Conservation (phyloP, 805 yeast species). For the Suhomyces pyralidae region DNA sequence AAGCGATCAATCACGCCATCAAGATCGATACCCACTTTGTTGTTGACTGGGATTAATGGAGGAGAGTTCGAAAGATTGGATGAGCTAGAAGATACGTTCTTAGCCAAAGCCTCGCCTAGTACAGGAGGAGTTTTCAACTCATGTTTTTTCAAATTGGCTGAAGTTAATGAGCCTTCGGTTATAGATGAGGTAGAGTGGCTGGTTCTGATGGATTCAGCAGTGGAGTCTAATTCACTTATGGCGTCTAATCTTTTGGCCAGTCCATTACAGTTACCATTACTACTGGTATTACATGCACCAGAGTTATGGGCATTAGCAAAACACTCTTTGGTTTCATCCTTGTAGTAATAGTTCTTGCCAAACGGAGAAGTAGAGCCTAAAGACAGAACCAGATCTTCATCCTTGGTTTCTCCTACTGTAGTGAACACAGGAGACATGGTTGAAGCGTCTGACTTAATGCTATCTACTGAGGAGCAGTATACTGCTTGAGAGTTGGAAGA, state of each 20-base stretch:
- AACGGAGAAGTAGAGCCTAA: conserved; percentile 23
- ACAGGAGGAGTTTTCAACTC: conserved; percentile 4
- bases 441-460: conserved; percentile 35
- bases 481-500: conserved; percentile 7
- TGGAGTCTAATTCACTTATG: conserved; percentile 17
- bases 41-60: conserved; percentile 16
- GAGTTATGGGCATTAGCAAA: background rate
- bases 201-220: conserved; percentile 19
- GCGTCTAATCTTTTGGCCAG: conserved; percentile 3
- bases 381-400: conserved; percentile 39
- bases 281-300: background rate
- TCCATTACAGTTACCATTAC: background rate
- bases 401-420: conserved; percentile 23
- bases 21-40: conserved; percentile 43
- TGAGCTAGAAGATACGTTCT: conserved; percentile 13
- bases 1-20: conserved; percentile 64
- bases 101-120: conserved; percentile 5
- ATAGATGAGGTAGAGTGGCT: conserved; percentile 11
- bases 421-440: conserved; percentile 37
- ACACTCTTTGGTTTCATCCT: conserved; percentile 4
- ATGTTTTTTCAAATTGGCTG: conserved; percentile 10
- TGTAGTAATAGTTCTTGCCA: conserved; percentile 6
- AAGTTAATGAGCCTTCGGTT: conserved; percentile 4
- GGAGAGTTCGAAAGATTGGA: conserved; percentile 22
- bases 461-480: conserved; percentile 41